These are phyloP conservation scores for Mycena chlorophos DNA, from an alignment of 768 basidiomycete species.

Conservation along the genomic window DNA sequence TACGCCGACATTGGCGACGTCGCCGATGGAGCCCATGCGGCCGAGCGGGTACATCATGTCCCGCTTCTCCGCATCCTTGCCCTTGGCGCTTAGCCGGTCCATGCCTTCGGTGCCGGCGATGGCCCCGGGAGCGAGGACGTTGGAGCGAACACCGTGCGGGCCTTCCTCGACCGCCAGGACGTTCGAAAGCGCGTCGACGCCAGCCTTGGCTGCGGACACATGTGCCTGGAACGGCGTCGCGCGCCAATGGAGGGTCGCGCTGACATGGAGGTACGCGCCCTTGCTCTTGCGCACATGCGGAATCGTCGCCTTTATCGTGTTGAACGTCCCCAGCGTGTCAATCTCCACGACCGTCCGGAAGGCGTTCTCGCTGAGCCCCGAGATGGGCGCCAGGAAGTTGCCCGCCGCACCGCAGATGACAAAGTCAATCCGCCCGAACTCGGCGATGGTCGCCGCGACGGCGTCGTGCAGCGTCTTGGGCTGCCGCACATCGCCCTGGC, in stretches of 20 bases:
- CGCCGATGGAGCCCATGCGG: conserved; percentile 57
- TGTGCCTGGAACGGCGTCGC: conserved; percentile 87
- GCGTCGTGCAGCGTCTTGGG: conserved; percentile 72
- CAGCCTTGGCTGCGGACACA: conserved; percentile 94
- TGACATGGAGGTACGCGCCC: conserved; percentile 88
- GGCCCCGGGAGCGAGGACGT: conserved; percentile 81
- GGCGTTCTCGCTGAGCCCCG: conserved; percentile 81
- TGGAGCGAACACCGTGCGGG: conserved; percentile 89
- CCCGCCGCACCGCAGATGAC: conserved; percentile 98
- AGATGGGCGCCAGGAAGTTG: conserved; percentile 90
- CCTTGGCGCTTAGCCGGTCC: conserved; percentile 51
- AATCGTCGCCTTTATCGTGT: conserved; percentile 92
- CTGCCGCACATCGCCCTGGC: conserved; percentile 81
- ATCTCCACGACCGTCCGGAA: conserved; percentile 94
- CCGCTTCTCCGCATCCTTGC: conserved; percentile 16
- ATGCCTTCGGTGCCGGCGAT: conserved; percentile 78
- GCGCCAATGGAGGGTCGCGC: conserved; percentile 82
- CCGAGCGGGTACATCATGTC: conserved; percentile 42
- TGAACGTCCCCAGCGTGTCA: conserved; percentile 90
- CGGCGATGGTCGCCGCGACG: conserved; percentile 69
- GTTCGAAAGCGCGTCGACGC: conserved; percentile 82
- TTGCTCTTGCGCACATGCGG: conserved; percentile 65
- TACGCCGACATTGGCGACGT: conserved; percentile 69
- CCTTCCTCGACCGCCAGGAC: conserved; percentile 94
- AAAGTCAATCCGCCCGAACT: conserved; percentile 88